Conservation (phyloP, 148 eudicot genomes). For the Linanthus parryae region DNA sequence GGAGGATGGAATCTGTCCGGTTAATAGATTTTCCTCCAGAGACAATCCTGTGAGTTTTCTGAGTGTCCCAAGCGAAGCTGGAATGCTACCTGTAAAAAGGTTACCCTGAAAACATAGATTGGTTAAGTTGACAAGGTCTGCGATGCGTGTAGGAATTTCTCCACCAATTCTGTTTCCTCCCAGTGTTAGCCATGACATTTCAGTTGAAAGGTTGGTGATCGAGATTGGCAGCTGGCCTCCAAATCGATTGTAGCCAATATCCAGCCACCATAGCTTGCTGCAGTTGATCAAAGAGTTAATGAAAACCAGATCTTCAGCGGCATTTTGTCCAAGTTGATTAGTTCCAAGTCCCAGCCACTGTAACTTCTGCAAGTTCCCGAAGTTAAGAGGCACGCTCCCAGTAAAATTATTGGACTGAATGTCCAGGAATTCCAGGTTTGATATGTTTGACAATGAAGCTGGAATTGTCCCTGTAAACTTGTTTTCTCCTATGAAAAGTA, state of each 20-base stretch:
- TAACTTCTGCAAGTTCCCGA: neutral
- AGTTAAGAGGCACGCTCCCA: neutral
- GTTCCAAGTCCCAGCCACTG: neutral
- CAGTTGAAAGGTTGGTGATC: conserved; percentile 9
- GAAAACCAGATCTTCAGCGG: conserved; percentile 3
- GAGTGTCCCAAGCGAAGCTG: conserved; percentile 12
- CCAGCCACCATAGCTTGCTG: conserved; percentile 1
- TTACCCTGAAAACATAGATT: neutral
- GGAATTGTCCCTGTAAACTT: neutral
- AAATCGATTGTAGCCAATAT: conserved; percentile 3
- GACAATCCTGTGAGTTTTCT: conserved; percentile 2
- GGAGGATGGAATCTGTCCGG: conserved; percentile 13
- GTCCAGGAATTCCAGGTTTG: neutral
- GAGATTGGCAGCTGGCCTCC: conserved; percentile 13
- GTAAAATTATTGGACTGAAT: neutral
- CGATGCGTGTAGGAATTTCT: conserved; percentile 11
- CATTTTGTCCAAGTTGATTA: neutral
- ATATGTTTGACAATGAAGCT: neutral
- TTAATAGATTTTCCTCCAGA: conserved; percentile 3
- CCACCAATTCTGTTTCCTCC: neutral
- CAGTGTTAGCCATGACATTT: neutral
- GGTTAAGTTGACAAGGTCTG: conserved; percentile 4
- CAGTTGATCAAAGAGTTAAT: conserved; percentile 10
- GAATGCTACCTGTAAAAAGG: conserved; percentile 11
- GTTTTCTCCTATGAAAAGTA: neutral